Percentiles rank a stretch among this genome's conserved stretches.
Conservation (phyloP, 2,329 filamentous ascomycete species). For the Xylariomycetidae sp. region DNA sequence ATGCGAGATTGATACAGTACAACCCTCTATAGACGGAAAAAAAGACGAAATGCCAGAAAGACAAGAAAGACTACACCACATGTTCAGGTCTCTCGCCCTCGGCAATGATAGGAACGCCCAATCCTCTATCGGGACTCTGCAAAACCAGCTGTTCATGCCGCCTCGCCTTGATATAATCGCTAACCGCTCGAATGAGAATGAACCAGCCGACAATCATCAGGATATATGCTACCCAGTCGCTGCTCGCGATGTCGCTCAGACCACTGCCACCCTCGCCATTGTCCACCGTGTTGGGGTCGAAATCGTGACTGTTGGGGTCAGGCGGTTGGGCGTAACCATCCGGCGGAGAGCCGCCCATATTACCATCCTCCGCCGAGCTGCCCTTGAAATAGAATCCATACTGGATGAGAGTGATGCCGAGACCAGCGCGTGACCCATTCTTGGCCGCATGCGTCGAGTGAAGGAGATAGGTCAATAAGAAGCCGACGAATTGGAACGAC, state of each 20-base stretch:
- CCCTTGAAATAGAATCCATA: conserved; percentile 95
- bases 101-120: conserved; percentile 81
- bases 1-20: too few species aligned
- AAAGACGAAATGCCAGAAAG: neutral
- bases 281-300: conserved; percentile 66
- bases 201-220: conserved; percentile 99
- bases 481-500: conserved; percentile 95
- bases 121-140: conserved; percentile 84
- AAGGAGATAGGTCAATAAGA: conserved; percentile 94
- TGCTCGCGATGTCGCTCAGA: conserved; percentile 59
- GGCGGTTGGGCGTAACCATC: conserved; percentile 65
- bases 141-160: conserved; percentile 90
- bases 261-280: conserved; percentile 34
- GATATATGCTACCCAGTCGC: conserved; percentile 86
- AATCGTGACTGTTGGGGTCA: conserved; percentile 87
- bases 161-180: conserved; percentile 82
- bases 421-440: conserved; percentile 89
- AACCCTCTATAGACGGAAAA: conserved; percentile 1
- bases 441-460: conserved; percentile 98
- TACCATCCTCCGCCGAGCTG: conserved; percentile 38
- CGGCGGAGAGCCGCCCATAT: conserved; percentile 40
- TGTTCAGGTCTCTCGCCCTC: conserved; percentile 76
- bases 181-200: conserved; percentile 88
- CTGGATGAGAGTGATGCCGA: conserved; percentile 92
- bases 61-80: conserved; percentile 52